Evolutionary conservation across 495 filamentous ascomycete species (phyloP).

Genomic region (Aspergillus mulundensis): DNA sequence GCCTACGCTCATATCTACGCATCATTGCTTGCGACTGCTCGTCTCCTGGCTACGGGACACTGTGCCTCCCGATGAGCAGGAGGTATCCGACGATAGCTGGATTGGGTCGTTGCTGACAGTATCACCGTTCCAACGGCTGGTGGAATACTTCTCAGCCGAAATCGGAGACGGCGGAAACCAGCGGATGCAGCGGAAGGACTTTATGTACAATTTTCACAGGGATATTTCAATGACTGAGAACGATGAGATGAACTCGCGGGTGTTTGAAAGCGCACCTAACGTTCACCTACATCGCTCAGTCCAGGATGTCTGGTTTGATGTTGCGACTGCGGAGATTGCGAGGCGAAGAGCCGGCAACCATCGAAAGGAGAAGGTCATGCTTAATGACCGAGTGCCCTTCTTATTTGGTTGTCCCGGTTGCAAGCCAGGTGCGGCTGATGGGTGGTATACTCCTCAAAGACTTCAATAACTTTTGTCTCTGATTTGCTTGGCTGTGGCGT

Average conservation of each 20-base stretch:
- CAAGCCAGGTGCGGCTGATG: slow-evolving; percentile 14
- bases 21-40: slow-evolving; percentile 44
- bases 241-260: slow-evolving; percentile 38
- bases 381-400: slow-evolving; percentile 34
- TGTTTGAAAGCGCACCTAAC: slow-evolving; percentile 32
- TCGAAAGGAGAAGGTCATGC: slow-evolving; percentile 29
- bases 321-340: slow-evolving; percentile 30
- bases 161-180: slow-evolving; percentile 43
- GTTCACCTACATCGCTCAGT: slow-evolving; percentile 33
- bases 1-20: slow-evolving; percentile 38
- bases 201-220: slow-evolving; percentile 44
- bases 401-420: slow-evolving; percentile 38
- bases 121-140: slow-evolving; percentile 38
- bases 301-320: slow-evolving; percentile 44
- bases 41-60: slow-evolving; percentile 40
- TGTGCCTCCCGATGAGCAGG: slow-evolving; percentile 29
- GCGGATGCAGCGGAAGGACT: slow-evolving; percentile 41
- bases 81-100: slow-evolving; percentile 37
- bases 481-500: slow-evolving; percentile 6
- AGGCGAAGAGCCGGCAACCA: slow-evolving; percentile 31
- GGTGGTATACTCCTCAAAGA: slow-evolving; percentile 32
- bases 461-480: not conserved
- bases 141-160: slow-evolving; percentile 46
- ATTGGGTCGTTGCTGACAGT: slow-evolving; percentile 41
- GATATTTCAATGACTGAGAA: slow-evolving; percentile 35